Base-by-base conservation (phyloP, 2,329 filamentous ascomycete genomes). In the Aulographum hederae region DNA sequence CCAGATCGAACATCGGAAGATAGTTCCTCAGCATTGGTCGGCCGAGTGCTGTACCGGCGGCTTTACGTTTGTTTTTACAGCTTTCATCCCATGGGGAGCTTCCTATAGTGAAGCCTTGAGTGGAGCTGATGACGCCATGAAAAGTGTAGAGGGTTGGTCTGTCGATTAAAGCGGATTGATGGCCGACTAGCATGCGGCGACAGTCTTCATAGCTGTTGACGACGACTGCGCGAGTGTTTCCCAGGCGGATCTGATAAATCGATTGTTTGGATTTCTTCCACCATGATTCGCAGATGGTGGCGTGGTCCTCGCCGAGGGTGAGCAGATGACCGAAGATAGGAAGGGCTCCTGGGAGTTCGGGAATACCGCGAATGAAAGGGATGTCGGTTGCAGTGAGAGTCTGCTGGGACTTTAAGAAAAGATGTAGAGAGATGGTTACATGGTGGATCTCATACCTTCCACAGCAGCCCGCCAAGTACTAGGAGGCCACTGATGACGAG, bases 41-140 rank as follows among this genome's bases (percentile, higher is more conserved):
- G 11, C 57, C 53, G 1, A 67, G 44, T 1, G 62, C 60, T 2
- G 55, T 57, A 1, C 60, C 60, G 1, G 61, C 58, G 1, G 62
- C 61, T 38, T 64, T 66, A 1, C 63, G 52, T 41, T 65, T 65
- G 38, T 62, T 65, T 40, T 58, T 60, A 43, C 61, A 67, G 21
- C 56, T 62, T 15, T 63, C 57, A 32, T 66, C 61, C 63, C 63
- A 67, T 1, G 63, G 63, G 2, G 53, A 59, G 4, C 54, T 58
- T n/a, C 63, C 63, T 31, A 67, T 67, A 0, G 63, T 67, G 45
- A 67, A 67, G 1, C 63, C 64, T 38, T 67, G 61, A 0, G 60
- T 63, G 10, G 48, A 54, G 39, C 54, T 60, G 12, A 67, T 65
- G 30, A 67, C 49, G 3, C 60, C 61, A 37, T 67, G 64, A 43